phyloP scores from a whole-genome alignment of 371 early-diverging fungal species.

The Mortierella sp. region DNA sequence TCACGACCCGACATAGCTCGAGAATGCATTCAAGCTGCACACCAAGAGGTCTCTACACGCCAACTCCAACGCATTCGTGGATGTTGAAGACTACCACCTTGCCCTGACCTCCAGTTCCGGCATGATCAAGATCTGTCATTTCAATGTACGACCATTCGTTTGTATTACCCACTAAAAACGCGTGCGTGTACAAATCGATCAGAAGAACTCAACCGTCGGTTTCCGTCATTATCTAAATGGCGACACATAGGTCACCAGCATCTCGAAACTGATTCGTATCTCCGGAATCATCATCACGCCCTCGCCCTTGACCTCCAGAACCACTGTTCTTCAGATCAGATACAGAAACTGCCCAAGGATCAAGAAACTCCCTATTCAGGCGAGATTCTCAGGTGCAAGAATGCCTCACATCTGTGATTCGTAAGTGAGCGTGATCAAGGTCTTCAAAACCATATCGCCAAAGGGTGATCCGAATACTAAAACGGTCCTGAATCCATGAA shows the following conservation, averaged over 20 bases:
- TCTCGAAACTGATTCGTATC: constrained; percentile 95
- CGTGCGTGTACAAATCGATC: too few relatives aligned
- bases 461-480: too few relatives aligned
- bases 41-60: constrained; percentile 73
- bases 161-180: too few relatives aligned
- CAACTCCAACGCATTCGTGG: constrained; percentile 60
- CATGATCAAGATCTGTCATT: constrained; percentile 84
- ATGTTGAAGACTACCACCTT: constrained; percentile 82
- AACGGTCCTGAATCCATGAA: too few relatives aligned
- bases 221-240: neutral
- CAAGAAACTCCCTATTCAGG: constrained; percentile 80
- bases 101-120: constrained; percentile 85
- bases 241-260: constrained; percentile 74
- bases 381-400: constrained; percentile 84
- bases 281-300: constrained; percentile 98
- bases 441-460: neutral
- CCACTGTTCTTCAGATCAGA: constrained; percentile 86
- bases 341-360: constrained; percentile 88
- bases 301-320: constrained; percentile 87
- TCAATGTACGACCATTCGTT: constrained; percentile 68
- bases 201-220: too few relatives aligned
- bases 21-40: constrained; percentile 79
- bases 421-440: constrained; percentile 46
- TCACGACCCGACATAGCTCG: constrained; percentile 69
- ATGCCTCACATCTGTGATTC: constrained; percentile 90